Evolutionary conservation across 371 early-diverging fungal species (phyloP), one percentile per base, ranked within the genome.

Genomic region (Fennellomyces sp.): DNA sequence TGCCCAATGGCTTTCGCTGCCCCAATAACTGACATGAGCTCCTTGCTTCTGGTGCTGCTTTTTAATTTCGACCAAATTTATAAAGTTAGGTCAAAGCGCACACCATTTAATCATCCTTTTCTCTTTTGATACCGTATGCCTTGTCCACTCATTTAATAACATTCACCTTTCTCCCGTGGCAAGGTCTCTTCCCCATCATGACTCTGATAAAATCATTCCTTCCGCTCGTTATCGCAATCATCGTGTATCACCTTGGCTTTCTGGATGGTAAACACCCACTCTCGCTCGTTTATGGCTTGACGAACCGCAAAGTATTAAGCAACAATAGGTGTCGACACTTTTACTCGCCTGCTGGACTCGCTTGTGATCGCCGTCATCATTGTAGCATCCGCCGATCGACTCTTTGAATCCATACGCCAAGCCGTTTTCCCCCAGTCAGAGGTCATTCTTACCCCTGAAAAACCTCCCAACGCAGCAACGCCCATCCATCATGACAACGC

Each of bases 1-100:
- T 64, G 27, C 65, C 61, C 3, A 64, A 70, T 28, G 73, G 73
- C 2, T 64, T 73, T 12, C 59, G 64, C 11, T 73, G 73, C 35
- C 73, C 73, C 15, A 58, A 58, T 33, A 58, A 58, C 48, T 58
- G 38, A 58, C 5, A 15, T 17, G 17, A 45, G 23, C 12, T 21
- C 19, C 7, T n/a, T 21, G 5, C 5, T 45, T 10, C n/a, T 45
- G 12, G 5, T 39, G 10, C 17, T 39, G 17, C 39, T 45, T 23
- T 45, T 25, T 21, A 45, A 19, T 21, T 17, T 8, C 23, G 5
- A 23, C n/a, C 5, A 21, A 11, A 21, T 45, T 45, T n/a, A n/a
- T n/a, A n/a, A n/a, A n/a, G n/a, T n/a, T n/a, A n/a, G n/a, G n/a
- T n/a, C n/a, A n/a, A n/a, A n/a, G n/a, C n/a, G n/a, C n/a, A n/a